Evolutionary conservation across 768 basidiomycete genomes (phyloP).

Genomic region (Rhizopogon rudus): DNA sequence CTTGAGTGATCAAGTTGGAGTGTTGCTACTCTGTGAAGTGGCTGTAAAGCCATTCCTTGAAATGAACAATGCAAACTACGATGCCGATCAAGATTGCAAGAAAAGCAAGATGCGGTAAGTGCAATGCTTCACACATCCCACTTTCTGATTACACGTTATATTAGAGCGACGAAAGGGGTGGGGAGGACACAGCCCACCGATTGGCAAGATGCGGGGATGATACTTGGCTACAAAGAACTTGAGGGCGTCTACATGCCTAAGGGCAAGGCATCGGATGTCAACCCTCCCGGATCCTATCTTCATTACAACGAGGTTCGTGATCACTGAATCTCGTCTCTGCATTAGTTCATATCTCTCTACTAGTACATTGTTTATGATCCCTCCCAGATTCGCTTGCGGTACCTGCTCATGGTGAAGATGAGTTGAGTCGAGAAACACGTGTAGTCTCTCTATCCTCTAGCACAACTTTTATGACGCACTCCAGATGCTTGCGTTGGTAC

Average conservation of each 20-base stretch:
- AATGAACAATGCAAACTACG: slow-evolving; percentile 37
- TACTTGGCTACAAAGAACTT: slow-evolving; percentile 43
- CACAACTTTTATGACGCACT: too few species aligned
- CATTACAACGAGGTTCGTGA: slow-evolving; percentile 53
- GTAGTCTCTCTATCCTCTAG: neutral
- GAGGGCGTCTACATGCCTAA: slow-evolving; percentile 59
- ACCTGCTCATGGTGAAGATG: slow-evolving; percentile 55
- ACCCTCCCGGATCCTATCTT: slow-evolving; percentile 25
- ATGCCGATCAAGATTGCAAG: slow-evolving; percentile 47
- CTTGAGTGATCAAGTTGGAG: slow-evolving; percentile 44
- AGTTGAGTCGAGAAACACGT: neutral
- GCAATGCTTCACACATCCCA: neutral
- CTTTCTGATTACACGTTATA: neutral
- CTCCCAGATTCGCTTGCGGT: slow-evolving; percentile 52
- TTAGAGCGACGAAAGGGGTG: slow-evolving; percentile 50
- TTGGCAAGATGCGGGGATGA: slow-evolving; percentile 57
- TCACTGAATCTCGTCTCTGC: neutral
- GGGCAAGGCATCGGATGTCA: slow-evolving; percentile 34
- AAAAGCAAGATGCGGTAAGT: slow-evolving; percentile 32
- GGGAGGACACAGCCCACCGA: slow-evolving; percentile 45
- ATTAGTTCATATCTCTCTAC: neutral
- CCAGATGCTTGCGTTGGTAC: too few species aligned
- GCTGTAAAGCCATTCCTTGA: slow-evolving; percentile 54
- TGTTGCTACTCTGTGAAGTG: slow-evolving; percentile 60
- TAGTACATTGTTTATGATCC: slow-evolving; percentile 61